Percentiles rank a stretch among this genome's conserved stretches.
Conservation (phyloP, 1,284 basidiomycete species). For the Ustilago trichophora region DNA sequence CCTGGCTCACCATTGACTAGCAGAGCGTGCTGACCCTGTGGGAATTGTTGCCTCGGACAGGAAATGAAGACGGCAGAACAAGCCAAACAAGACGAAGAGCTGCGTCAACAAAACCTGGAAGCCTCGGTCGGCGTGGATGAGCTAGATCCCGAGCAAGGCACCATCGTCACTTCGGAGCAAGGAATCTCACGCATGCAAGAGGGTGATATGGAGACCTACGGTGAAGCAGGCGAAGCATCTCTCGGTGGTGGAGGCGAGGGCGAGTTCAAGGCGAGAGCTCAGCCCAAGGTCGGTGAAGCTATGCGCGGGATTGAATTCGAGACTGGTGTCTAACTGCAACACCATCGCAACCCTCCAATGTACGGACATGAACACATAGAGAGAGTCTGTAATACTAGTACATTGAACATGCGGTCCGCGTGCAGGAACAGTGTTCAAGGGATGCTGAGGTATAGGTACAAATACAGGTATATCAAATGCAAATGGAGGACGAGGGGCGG, state of each 20-base stretch:
- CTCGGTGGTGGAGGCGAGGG: constrained; percentile 34
- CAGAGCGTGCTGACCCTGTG: too few species aligned
- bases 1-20: not conserved
- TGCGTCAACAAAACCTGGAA: constrained; percentile 35
- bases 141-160: constrained; percentile 16
- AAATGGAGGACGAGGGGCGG: not conserved
- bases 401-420: constrained; percentile 12
- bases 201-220: constrained; percentile 28
- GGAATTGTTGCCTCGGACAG: too few species aligned
- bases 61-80: constrained; percentile 37
- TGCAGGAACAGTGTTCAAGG: not conserved
- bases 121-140: constrained; percentile 36
- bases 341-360: not conserved
- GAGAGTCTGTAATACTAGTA: constrained; percentile 13
- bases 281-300: constrained; percentile 46
- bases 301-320: constrained; percentile 51
- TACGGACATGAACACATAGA: not conserved
- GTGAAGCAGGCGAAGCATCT: constrained; percentile 28
- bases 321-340: constrained; percentile 14
- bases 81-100: constrained; percentile 23
- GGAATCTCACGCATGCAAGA: constrained; percentile 30
- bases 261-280: constrained; percentile 45
- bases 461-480: constrained; percentile 16
- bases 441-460: constrained; percentile 33
- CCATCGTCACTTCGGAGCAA: constrained; percentile 14